Evolutionary conservation across 176 grass and related monocot genomes (phyloP).

Genomic region (Bolboschoenus planiculmis): DNA sequence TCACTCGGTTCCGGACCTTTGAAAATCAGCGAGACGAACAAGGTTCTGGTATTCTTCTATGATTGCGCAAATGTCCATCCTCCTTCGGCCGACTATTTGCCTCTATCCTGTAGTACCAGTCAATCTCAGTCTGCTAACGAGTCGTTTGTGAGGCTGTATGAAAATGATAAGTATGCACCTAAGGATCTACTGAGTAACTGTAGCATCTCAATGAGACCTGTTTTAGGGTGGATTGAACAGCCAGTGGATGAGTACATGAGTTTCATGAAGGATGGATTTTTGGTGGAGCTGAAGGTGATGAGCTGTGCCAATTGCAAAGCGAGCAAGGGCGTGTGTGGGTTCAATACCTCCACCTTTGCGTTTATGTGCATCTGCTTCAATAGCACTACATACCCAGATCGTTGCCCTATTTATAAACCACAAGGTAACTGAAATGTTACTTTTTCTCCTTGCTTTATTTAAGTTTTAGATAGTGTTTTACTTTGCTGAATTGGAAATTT

Average conservation of each 20-base stretch:
- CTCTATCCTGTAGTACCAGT: background rate
- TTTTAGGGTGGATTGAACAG: background rate
- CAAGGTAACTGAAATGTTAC: background rate
- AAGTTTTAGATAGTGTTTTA: background rate
- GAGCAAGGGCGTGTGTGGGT: constrained; percentile 30
- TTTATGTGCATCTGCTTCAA: constrained; percentile 40
- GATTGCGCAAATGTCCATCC: background rate
- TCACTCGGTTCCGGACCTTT: constrained; percentile 13
- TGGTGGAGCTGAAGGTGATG: constrained; percentile 18
- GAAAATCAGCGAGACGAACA: background rate
- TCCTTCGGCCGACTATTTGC: background rate
- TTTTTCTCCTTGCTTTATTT: background rate
- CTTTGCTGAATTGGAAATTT: background rate
- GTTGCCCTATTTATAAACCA: background rate
- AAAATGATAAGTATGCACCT: background rate
- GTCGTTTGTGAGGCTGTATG: background rate
- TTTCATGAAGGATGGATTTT: constrained; percentile 29
- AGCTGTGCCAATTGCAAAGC: constrained; percentile 17
- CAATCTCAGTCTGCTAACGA: background rate
- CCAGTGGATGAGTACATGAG: constrained; percentile 14
- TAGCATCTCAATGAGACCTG: background rate
- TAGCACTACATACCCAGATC: background rate
- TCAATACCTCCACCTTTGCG: constrained; percentile 2
- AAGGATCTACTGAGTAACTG: background rate
- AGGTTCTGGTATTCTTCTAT: background rate